phyloP scores from a whole-genome alignment of 2,329 filamentous ascomycete species.

The Botryosphaeria dothidea region DNA sequence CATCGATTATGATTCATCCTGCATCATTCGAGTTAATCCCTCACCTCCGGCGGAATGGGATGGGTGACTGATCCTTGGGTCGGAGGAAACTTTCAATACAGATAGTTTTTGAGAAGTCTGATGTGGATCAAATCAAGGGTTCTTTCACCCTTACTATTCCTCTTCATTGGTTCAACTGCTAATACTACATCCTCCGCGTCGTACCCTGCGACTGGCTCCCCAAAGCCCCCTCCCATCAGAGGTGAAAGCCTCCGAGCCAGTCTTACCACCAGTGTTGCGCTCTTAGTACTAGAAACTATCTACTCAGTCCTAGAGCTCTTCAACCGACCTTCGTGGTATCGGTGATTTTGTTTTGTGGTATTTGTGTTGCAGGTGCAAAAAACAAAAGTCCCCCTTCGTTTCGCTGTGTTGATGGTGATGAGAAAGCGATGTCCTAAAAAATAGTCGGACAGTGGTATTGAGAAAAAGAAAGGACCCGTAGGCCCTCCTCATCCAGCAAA shows the following conservation, averaged over 20 bases:
- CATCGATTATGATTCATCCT: too few species aligned
- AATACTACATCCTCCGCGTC: slow-evolving; percentile 12
- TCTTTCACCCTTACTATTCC: background rate
- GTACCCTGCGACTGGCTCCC: background rate
- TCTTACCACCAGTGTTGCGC: background rate
- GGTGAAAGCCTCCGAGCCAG: background rate
- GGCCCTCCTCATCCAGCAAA: background rate
- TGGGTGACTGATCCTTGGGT: background rate
- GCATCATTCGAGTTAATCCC: too few species aligned
- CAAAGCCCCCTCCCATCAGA: background rate
- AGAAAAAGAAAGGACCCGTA: background rate
- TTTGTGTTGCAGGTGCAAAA: slow-evolving; percentile 7
- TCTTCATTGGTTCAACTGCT: background rate
- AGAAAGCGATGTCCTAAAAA: slow-evolving; percentile 8
- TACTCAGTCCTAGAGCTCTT: background rate
- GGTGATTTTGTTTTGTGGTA: slow-evolving; percentile 10
- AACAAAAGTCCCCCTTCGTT: background rate
- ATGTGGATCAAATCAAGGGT: background rate
- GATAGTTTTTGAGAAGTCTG: background rate
- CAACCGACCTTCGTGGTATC: background rate
- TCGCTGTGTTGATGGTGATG: slow-evolving; percentile 10
- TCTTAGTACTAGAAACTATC: slow-evolving; percentile 10
- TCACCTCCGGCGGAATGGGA: too few species aligned
- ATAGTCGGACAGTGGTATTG: slow-evolving; percentile 13
- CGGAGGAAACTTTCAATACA: background rate